Evolutionary conservation across 495 filamentous ascomycete species (phyloP).

Genomic region (Parathielavia hyrcaniae): DNA sequence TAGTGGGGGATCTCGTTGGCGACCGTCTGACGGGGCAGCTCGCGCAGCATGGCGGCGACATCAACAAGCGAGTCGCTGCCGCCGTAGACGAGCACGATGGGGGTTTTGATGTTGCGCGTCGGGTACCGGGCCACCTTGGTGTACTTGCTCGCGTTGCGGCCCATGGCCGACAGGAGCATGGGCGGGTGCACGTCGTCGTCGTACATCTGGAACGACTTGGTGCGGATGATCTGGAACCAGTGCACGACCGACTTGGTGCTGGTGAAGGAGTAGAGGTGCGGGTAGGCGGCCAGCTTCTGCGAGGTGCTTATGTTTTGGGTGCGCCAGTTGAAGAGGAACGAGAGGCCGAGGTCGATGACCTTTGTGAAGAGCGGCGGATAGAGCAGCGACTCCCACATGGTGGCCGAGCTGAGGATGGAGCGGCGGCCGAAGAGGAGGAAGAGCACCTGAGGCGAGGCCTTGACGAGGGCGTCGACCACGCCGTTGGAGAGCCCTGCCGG

Average conservation of each 20-base stretch:
- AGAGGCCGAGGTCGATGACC: slow-evolving; percentile 74
- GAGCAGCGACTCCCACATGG: slow-evolving; percentile 94
- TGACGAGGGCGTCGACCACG: slow-evolving; percentile 86
- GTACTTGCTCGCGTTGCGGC: slow-evolving; percentile 50
- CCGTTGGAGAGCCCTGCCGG: slow-evolving; percentile 83
- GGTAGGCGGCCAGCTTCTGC: slow-evolving; percentile 95
- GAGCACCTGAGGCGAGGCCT: slow-evolving; percentile 85
- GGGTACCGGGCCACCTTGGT: slow-evolving; percentile 92
- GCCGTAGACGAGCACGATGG: slow-evolving; percentile 87
- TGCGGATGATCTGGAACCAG: slow-evolving; percentile 99
- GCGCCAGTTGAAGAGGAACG: slow-evolving; percentile 83
- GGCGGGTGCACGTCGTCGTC: slow-evolving; percentile 77
- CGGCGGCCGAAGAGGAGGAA: slow-evolving; percentile 93
- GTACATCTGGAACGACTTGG: slow-evolving; percentile 93
- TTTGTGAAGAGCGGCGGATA: slow-evolving; percentile 93
- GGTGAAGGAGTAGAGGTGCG: slow-evolving; percentile 92
- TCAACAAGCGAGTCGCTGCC: slow-evolving; percentile 93
- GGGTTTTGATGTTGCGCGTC: slow-evolving; percentile 93
- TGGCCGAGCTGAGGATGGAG: slow-evolving; percentile 84
- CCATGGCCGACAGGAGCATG: slow-evolving; percentile 36
- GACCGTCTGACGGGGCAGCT: slow-evolving; percentile 75
- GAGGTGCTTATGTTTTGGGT: slow-evolving; percentile 76
- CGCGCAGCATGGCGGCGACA: slow-evolving; percentile 83
- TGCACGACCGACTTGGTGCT: slow-evolving; percentile 94
- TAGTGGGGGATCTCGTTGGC: slow-evolving; percentile 82